Percentiles rank a stretch among this genome's conserved stretches.
These are phyloP conservation scores for Larix kaempferi DNA, from an alignment of 75 land plant species.

Conservation along the genomic window DNA sequence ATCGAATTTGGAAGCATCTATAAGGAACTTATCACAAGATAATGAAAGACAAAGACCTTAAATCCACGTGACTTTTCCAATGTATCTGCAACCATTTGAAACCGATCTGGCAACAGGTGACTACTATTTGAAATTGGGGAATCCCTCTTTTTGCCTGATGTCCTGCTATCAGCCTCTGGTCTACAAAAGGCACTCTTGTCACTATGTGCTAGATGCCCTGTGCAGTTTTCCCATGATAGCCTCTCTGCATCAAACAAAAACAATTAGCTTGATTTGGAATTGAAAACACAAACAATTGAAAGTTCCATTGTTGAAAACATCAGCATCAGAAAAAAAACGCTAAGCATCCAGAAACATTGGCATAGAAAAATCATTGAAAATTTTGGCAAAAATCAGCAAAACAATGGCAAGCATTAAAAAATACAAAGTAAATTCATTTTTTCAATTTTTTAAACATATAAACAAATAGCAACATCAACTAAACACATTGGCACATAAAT, in stretches of 20 bases:
- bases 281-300: neutral
- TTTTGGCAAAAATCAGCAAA: too few species aligned
- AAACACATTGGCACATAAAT: too few species aligned
- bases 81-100: neutral
- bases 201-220: slow-evolving; percentile 2
- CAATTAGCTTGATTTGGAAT: neutral
- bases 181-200: slow-evolving; percentile 5
- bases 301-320: too few species aligned
- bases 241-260: slow-evolving; percentile 2
- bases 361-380: too few species aligned
- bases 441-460: too few species aligned
- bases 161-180: slow-evolving; percentile 7
- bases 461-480: too few species aligned
- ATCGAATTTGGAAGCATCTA: neutral
- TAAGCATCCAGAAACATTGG: too few species aligned
- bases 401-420: too few species aligned
- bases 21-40: neutral
- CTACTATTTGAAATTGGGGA: slow-evolving; percentile 7
- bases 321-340: too few species aligned
- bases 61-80: slow-evolving; percentile 8
- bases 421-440: too few species aligned
- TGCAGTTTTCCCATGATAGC: neutral
- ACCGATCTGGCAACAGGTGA: slow-evolving; percentile 6
- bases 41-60: slow-evolving; percentile 1
- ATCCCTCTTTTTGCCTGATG: slow-evolving; percentile 3